These are phyloP conservation scores for Actinomortierella wolfii DNA, from an alignment of 371 early-diverging fungal species.

Conservation along the genomic window DNA sequence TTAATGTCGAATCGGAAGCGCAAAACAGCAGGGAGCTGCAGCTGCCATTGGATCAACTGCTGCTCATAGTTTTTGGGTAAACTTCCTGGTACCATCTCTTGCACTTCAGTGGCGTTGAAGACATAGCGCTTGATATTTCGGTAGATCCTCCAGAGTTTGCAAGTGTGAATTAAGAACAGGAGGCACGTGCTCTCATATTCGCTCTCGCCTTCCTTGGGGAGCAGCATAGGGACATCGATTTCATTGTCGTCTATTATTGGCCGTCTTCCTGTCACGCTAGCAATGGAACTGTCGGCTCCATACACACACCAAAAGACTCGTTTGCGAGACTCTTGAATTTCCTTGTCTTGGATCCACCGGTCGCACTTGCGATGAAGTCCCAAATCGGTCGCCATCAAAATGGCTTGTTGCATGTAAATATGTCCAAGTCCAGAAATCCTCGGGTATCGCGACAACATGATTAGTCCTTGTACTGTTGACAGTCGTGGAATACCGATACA, in stretches of 20 bases:
- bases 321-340: constrained; percentile 32
- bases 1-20: constrained; percentile 32
- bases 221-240: constrained; percentile 22
- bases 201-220: constrained; percentile 15
- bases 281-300: constrained; percentile 18
- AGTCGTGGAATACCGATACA: constrained; percentile 41
- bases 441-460: constrained; percentile 40
- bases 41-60: constrained; percentile 44
- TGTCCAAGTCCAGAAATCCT: constrained; percentile 28
- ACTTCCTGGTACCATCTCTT: constrained; percentile 43
- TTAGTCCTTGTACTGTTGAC: constrained; percentile 37
- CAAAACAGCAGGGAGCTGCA: constrained; percentile 34
- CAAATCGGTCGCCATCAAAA: constrained; percentile 33
- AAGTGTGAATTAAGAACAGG: constrained; percentile 32
- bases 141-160: constrained; percentile 38
- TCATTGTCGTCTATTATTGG: constrained; percentile 35
- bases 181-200: constrained; percentile 22
- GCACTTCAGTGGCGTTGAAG: constrained; percentile 39
- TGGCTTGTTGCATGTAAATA: constrained; percentile 27
- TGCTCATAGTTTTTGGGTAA: constrained; percentile 41
- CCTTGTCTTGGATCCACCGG: constrained; percentile 39
- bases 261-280: constrained; percentile 32
- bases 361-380: constrained; percentile 44
- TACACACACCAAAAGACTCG: constrained; percentile 44
- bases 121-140: constrained; percentile 36